Evolutionary conservation across 1,284 basidiomycete species (phyloP), one percentile per base, ranked within the genome.

Genomic region (Laetiporus sulphureus): DNA sequence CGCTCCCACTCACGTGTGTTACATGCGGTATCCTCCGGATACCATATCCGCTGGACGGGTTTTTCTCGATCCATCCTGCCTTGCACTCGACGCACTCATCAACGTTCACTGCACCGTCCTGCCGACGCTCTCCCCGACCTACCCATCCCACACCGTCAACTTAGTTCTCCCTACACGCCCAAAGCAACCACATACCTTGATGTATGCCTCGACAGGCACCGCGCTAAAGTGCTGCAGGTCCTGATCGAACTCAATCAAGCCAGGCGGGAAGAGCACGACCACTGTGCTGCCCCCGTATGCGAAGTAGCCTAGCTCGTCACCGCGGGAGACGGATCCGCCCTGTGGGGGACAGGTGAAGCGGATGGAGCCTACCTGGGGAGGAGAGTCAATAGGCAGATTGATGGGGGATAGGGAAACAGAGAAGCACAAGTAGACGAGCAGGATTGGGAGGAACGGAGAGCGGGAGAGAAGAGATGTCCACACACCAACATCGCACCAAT

Each of bases 201-300:
- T 72, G 5, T 86, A 62, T 15, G 85, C 89, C 64, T 91, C 89
- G 38, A 85, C 69, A 15, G 72, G 67, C 40, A 69, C 63, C 40
- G 65, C 53, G 24, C 83, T 84, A 50, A 78, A 81, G 29, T 61
- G 52, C 25, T 79, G 46, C 39, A 93, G 57, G 58, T 91, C 88
- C 6, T 72, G 61, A 53, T 92, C 88, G 54, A 79, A 79, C 45
- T 67, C 54, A 21, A 89, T 62, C 38, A 73, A 50, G 3, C 73
- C 76, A 39, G 66, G 60, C 23, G 85, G 81, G 62, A 86, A 82
- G n/a, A 86, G 58, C 6, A 63, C 66, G 33, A 89, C 72, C 36
- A 79, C 56, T 1, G 86, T 90, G 60, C 78, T 81, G 21, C 82
- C 82, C 1, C 82, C 82, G 51, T 83, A 83, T 25, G 77, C 76